phyloP scores from a whole-genome alignment of 2,329 filamentous ascomycete genomes.

The Sclerotinia sclerotiorum region DNA sequence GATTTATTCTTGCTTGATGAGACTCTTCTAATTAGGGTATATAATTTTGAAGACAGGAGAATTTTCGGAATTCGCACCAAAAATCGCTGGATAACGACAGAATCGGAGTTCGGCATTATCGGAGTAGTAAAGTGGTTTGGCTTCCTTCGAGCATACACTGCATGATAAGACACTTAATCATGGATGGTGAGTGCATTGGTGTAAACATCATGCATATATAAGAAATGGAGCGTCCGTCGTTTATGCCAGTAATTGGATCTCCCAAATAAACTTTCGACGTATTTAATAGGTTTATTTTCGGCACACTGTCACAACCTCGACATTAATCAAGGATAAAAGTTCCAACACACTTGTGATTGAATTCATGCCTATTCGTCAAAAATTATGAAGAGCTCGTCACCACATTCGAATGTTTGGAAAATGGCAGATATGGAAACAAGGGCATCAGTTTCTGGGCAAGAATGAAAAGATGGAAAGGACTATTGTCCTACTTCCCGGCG shows the following conservation, averaged over 20 bases:
- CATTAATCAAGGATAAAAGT: neutral
- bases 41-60: neutral
- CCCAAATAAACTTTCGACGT: neutral
- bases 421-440: neutral
- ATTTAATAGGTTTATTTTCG: neutral
- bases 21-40: neutral
- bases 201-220: neutral
- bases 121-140: neutral
- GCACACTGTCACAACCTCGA: neutral
- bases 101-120: constrained; percentile 1
- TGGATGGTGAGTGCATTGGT: neutral
- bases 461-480: neutral
- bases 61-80: neutral
- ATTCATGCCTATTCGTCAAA: neutral
- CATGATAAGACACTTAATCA: neutral
- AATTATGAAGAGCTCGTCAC: neutral
- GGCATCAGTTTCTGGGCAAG: neutral
- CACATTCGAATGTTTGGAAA: neutral
- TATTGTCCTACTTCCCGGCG: constrained; percentile 41
- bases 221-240: neutral
- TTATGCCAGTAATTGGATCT: neutral
- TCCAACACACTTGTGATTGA: neutral
- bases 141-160: neutral
- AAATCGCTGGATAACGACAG: neutral
- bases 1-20: constrained; percentile 22